phyloP scores from a whole-genome alignment of 192 early-diverging fungal genomes.

The Lobulomyces angularis region DNA sequence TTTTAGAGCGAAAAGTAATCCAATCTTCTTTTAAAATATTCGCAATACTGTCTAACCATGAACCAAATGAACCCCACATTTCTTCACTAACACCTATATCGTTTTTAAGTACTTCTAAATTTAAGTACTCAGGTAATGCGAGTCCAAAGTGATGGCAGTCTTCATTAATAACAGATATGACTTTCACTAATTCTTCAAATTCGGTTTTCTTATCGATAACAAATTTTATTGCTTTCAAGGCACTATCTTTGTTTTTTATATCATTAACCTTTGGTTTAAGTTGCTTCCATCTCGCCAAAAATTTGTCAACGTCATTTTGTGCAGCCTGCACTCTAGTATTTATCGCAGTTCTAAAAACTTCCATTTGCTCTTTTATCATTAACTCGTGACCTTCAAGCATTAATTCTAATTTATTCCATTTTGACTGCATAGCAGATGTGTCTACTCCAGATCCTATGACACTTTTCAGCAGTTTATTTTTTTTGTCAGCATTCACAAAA shows the following conservation, averaged over 20 bases:
- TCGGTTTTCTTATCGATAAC: slow-evolving; percentile 30
- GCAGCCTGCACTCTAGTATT: slow-evolving; percentile 26
- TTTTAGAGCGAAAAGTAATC: slow-evolving; percentile 35
- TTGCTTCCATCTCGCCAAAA: slow-evolving; percentile 34
- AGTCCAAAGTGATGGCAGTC: slow-evolving; percentile 39
- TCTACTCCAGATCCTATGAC: slow-evolving; percentile 33
- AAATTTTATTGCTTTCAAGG: slow-evolving; percentile 19
- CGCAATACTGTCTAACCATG: slow-evolving; percentile 16
- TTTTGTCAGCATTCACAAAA: slow-evolving; percentile 36
- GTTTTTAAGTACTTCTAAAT: slow-evolving; percentile 15
- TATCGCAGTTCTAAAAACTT: slow-evolving; percentile 32
- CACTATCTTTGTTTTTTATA: not conserved
- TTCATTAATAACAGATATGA: slow-evolving; percentile 20
- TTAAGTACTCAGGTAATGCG: slow-evolving; percentile 15
- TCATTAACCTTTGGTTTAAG: slow-evolving; percentile 31
- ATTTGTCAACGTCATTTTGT: slow-evolving; percentile 30
- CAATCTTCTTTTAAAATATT: slow-evolving; percentile 29
- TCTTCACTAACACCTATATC: slow-evolving; percentile 17
- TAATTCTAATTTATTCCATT: slow-evolving; percentile 41
- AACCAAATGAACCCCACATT: slow-evolving; percentile 26
- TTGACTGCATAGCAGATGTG: slow-evolving; percentile 21
- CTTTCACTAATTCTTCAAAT: slow-evolving; percentile 22
- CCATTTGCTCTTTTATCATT: slow-evolving; percentile 47
- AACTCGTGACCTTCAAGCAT: slow-evolving; percentile 47
- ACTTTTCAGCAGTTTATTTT: slow-evolving; percentile 41